Base-by-base conservation (phyloP, 2,329 filamentous ascomycete species). In the Fonsecaea multimorphosa region DNA sequence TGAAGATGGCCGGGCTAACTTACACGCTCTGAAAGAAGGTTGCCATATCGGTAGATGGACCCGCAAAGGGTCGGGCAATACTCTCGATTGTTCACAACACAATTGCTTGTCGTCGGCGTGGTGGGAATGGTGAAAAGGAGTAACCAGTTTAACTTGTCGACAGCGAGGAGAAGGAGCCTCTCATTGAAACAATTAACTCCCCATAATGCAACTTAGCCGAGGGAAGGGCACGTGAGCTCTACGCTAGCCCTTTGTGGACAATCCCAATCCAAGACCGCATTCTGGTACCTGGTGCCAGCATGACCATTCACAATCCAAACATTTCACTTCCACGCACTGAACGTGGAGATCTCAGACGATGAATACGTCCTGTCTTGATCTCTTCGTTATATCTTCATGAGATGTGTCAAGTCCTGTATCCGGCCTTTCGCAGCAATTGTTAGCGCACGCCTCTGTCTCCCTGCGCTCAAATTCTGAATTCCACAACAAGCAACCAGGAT, bases 11-110 rank as follows among this genome's bases (percentile, higher is more conserved):
- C 32, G 64, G 38, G 58, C 22, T 16, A 40, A 71, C 71, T 64
- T 81, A 83, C 81, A 82, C 80, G 70, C 79, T 82, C 73, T 82
- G 80, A 60, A 83, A 81, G 72, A 82, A 82, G 56, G 78, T 81
- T 58, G 80, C 78, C 81, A 83, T 83, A 60, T 63, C 77, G 65
- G 62, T 59, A 32, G 40, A 61, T 14, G 24, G 27, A 56, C 32
- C 38, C 53, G 40, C 31, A 57, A 49, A 40, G 40, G 32, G 34
- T 62, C 61, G 61, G 51, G 19, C 59, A 61, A 36, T 40, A 36
- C 32, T 54, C 49, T 52, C 34, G 24, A 38, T 31, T 60, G 31
- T 52, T 52, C 46, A 9, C 46, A 34, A 31, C 32, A 58, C 62
- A 58, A 58, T 51, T 54, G 58, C 60, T 58, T 16, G 40, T 62